phyloP scores from a whole-genome alignment of 225 moss, liverwort and hornwort species.

The Antitrichia curtipendula region DNA sequence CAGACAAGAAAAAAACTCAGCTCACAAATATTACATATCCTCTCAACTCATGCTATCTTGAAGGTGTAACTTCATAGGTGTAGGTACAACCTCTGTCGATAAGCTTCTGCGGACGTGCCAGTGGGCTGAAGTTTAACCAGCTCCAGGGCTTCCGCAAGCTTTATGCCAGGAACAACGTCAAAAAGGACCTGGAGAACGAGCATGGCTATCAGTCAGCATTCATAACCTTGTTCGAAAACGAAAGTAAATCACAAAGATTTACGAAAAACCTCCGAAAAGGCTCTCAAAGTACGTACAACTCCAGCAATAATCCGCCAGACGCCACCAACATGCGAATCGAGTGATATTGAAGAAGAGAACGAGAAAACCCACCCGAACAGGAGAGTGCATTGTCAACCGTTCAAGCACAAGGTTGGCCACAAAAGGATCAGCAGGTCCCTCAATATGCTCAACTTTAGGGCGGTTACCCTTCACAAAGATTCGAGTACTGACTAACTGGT shows the following conservation, averaged over 20 bases:
- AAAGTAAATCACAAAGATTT: background rate
- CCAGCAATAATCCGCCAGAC: background rate
- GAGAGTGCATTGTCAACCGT: constrained; percentile 81
- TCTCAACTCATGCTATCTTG: background rate
- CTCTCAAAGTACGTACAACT: background rate
- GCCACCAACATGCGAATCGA: background rate
- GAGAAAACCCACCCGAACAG: constrained; percentile 55
- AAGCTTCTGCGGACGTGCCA: constrained; percentile 53
- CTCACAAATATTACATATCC: background rate
- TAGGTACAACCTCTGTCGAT: constrained; percentile 42
- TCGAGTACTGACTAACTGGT: constrained; percentile 35
- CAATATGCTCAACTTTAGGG: constrained; percentile 32
- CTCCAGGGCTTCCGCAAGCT: constrained; percentile 60
- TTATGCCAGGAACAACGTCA: constrained; percentile 80
- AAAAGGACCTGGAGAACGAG: constrained; percentile 53
- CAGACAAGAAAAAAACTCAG: background rate
- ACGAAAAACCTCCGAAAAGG: background rate
- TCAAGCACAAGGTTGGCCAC: constrained; percentile 99
- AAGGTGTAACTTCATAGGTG: background rate
- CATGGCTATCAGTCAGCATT: background rate
- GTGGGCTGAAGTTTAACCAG: constrained; percentile 68
- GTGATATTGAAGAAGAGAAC: background rate
- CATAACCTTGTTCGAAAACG: background rate
- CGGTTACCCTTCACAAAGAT: constrained; percentile 54
- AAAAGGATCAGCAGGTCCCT: constrained; percentile 75